phyloP scores from a whole-genome alignment of 257 asterid genomes.

The Nicotiana tomentosiformis region DNA sequence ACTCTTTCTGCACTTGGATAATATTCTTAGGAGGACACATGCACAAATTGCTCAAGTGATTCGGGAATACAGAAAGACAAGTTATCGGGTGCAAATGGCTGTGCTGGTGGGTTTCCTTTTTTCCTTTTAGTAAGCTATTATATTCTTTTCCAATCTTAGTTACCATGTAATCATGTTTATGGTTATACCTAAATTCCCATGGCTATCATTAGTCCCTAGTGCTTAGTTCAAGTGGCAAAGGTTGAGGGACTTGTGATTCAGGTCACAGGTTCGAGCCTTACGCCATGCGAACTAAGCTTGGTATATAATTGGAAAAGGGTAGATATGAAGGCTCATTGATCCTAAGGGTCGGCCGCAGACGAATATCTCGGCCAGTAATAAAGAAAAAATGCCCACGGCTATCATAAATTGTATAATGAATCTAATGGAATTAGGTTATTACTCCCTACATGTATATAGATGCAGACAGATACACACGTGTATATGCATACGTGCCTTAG shows the following conservation, averaged over 20 bases:
- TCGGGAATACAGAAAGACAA: constrained; percentile 77
- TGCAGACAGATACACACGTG: neutral
- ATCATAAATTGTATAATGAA: neutral
- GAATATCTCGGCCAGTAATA: neutral
- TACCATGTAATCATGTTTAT: neutral
- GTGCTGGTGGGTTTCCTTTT: constrained; percentile 55
- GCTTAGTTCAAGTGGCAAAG: neutral
- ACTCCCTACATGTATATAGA: no score
- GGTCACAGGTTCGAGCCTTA: neutral
- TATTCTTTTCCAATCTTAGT: constrained; percentile 3
- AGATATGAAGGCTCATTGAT: neutral
- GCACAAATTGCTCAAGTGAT: constrained; percentile 83
- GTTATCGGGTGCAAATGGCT: constrained; percentile 85
- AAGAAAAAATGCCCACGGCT: neutral
- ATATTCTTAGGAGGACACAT: constrained; percentile 75
- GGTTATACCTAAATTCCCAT: neutral
- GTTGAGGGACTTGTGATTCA: neutral
- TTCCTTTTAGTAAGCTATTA: neutral
- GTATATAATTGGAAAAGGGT: neutral
- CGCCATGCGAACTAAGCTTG: neutral
- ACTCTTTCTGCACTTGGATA: constrained; percentile 2
- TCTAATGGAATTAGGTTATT: neutral
- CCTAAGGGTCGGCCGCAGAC: neutral
- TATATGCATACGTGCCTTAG: neutral
- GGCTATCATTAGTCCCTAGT: neutral